Conservation (phyloP, 2,329 filamentous ascomycete genomes). For the Fusarium tuaranense region DNA sequence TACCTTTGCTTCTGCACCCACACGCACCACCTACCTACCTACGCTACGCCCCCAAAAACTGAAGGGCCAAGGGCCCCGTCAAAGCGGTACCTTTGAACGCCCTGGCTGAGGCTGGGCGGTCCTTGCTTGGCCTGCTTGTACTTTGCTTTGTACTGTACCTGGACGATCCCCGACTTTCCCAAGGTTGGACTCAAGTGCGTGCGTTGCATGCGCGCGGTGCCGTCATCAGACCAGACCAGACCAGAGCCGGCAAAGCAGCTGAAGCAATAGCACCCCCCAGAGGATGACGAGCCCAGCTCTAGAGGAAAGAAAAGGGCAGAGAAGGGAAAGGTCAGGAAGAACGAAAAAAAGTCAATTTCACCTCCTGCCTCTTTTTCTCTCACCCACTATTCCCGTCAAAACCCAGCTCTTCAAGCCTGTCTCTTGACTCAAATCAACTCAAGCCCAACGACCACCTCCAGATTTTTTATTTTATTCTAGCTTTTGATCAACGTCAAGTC, state of each 20-base stretch:
- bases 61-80: conserved; percentile 8
- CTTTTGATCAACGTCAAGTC: conserved; percentile 28
- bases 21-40: background rate
- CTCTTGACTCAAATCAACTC: background rate
- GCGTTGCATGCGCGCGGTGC: conserved; percentile 9
- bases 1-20: conserved; percentile 12
- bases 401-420: background rate
- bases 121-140: background rate
- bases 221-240: conserved; percentile 28
- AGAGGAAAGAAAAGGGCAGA: background rate
- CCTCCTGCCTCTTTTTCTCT: background rate
- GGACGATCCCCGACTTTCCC: conserved; percentile 23
- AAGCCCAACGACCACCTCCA: conserved; percentile 17
- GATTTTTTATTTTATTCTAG: background rate
- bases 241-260: background rate
- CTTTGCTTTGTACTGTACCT: conserved; percentile 2
- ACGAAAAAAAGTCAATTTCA: background rate
- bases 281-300: background rate
- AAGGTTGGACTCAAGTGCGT: conserved; percentile 9
- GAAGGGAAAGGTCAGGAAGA: background rate
- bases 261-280: background rate
- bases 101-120: conserved; percentile 19
- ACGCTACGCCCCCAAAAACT: background rate
- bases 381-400: background rate
- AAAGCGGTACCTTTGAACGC: conserved; percentile 15